These are phyloP conservation scores for Aspergillus sp. DNA, from an alignment of 2,329 filamentous ascomycete genomes.

Conservation along the genomic window DNA sequence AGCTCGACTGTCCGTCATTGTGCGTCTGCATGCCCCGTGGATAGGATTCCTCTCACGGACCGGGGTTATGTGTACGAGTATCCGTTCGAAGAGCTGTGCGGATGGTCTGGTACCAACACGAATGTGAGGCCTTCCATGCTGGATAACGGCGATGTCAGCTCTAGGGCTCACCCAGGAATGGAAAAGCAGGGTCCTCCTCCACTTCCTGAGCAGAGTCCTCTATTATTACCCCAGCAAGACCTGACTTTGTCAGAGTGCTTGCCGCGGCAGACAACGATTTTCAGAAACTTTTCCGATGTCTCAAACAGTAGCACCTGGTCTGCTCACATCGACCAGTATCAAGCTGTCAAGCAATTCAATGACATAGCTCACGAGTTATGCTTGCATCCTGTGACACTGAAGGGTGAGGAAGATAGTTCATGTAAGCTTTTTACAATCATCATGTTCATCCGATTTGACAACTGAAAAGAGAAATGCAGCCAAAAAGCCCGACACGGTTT, in stretches of 20 bases:
- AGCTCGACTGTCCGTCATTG: constrained; percentile 23
- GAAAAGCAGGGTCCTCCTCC: too few relatives aligned
- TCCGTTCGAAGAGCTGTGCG: constrained; percentile 10
- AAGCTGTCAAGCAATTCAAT: constrained; percentile 25
- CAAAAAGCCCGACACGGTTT: background rate
- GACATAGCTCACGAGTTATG: constrained; percentile 16
- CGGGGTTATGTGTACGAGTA: constrained; percentile 6
- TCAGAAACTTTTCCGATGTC: constrained; percentile 15
- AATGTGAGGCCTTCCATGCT: constrained; percentile 10
- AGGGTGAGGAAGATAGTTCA: constrained; percentile 1
- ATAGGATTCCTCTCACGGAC: constrained; percentile 14
- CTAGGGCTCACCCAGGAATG: background rate
- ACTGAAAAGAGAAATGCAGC: constrained; percentile 1
- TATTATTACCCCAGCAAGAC: too few relatives aligned
- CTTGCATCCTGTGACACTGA: constrained; percentile 13
- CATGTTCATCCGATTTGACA: background rate
- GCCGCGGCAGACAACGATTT: constrained; percentile 14
- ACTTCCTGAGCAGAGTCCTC: too few relatives aligned
- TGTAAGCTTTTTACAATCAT: background rate
- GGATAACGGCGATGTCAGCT: constrained; percentile 7
- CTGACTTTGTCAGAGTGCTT: background rate
- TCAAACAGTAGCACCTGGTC: constrained; percentile 15
- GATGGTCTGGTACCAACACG: constrained; percentile 6
- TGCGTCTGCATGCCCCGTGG: constrained; percentile 21
- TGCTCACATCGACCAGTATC: constrained; percentile 15